Percentiles rank a stretch among this genome's conserved stretches.
Evolutionary conservation across 805 yeast genomes (phyloP).

Genomic region (Metschnikowia lochheadii): DNA sequence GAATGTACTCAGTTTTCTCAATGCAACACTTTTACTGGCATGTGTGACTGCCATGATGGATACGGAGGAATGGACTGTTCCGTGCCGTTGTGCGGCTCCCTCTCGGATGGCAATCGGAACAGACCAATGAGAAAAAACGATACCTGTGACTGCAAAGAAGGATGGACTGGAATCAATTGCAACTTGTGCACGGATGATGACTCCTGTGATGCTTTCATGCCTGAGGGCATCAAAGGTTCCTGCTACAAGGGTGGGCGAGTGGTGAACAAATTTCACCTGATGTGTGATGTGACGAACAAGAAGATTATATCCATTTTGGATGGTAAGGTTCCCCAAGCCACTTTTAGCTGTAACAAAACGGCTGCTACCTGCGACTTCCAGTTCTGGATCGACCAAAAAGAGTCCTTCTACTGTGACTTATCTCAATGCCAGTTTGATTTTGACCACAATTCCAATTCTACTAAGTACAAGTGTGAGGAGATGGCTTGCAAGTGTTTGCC

Average conservation of each 20-base stretch:
- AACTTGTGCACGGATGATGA: constrained; percentile 71
- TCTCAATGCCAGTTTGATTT: constrained; percentile 65
- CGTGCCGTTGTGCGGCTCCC: constrained; percentile 80
- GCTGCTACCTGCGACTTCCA: constrained; percentile 76
- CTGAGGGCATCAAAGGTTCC: constrained; percentile 79
- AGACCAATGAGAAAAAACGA: constrained; percentile 61
- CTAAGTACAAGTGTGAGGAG: constrained; percentile 72
- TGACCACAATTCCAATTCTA: constrained; percentile 57
- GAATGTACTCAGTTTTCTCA: constrained; percentile 84
- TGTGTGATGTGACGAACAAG: constrained; percentile 90
- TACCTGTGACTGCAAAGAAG: constrained; percentile 69
- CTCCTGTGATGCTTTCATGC: constrained; percentile 84
- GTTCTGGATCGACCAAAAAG: constrained; percentile 90
- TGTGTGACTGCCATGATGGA: constrained; percentile 89
- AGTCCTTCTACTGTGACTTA: constrained; percentile 87
- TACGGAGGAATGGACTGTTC: constrained; percentile 94
- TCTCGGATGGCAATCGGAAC: constrained; percentile 53
- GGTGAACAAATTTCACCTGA: constrained; percentile 77
- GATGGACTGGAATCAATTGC: constrained; percentile 96
- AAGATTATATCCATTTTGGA: constrained; percentile 77
- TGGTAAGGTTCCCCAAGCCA: constrained; percentile 85
- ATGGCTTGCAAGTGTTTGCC: constrained; percentile 90
- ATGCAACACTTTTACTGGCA: constrained; percentile 86
- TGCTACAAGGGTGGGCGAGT: constrained; percentile 84
- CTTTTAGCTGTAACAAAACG: constrained; percentile 79